Evolutionary conservation across 768 basidiomycete genomes (phyloP), one percentile per base, ranked within the genome.

Genomic region (Suillus bovinus): DNA sequence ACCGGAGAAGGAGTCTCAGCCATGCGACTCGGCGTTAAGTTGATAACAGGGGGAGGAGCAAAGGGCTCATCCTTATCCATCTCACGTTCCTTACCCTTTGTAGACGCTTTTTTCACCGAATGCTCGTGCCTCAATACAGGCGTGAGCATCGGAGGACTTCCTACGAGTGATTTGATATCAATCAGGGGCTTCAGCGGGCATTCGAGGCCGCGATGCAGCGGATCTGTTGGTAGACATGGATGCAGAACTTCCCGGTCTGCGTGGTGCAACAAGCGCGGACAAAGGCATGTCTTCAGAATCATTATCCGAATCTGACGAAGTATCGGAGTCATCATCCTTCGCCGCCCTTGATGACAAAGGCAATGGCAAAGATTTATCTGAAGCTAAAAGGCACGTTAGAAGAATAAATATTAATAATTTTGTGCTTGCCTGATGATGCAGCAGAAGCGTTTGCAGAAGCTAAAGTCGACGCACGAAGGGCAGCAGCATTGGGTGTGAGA

Each of bases 221-320:
- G 73, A 74, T 27, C 34, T 56, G 57, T 74, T 71, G 22, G 77
- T 74, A 5, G 65, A 64, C 11, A 70, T 70, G 29, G 81, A 82
- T 13, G 77, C 70, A 2, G 87, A 80, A 65, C 87, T 89, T 20
- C 87, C 89, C 17, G 90, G 89, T 39, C 91, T 81, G 54, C 79
- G 81, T 13, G 90, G 89, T 0, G 79, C 78, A 8, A 89, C 75
- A 39, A 91, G 78, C 1, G 77, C 79, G 1, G 88, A 86, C 39
- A 93, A 79, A 14, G 90, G 91, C 2, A 85, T 82, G 66, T 87
- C 79, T n/a, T 80, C 79, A 58, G 84, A 85, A 29, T 81, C 83
- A 38, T 79, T 79, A 61, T 80, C 71, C 13, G 74, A 71, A 16
- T 73, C 71, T 4, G 72, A 68, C 1, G 69, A 72, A 20, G 68